Percentiles rank a stretch among this genome's conserved stretches.
These are phyloP conservation scores for Chenopodium berlandieri DNA, from an alignment of 148 eudicot genomes.

Conservation along the genomic window DNA sequence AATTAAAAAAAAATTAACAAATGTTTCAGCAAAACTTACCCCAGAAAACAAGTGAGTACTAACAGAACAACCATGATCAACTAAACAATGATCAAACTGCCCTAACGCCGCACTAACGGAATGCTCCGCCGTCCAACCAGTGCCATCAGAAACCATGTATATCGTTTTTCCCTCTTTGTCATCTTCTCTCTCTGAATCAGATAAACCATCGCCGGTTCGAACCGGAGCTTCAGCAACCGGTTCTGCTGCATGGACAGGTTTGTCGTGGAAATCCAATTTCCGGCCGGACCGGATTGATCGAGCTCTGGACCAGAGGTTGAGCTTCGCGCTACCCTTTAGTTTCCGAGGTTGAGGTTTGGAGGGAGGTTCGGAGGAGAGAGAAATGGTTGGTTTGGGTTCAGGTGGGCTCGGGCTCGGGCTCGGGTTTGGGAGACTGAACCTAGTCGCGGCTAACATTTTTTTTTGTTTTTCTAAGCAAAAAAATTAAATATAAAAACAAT, in stretches of 20 bases:
- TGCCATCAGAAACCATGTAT: slow-evolving; percentile 86
- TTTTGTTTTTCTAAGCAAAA: background rate
- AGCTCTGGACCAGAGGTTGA: slow-evolving; percentile 84
- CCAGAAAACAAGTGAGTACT: slow-evolving; percentile 90
- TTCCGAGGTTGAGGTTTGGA: slow-evolving; percentile 32
- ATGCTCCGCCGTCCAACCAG: slow-evolving; percentile 96
- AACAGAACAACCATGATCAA: slow-evolving; percentile 76
- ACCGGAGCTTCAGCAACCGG: slow-evolving; percentile 1
- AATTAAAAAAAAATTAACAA: no score
- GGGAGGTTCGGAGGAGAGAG: slow-evolving; percentile 16
- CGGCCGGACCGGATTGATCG: slow-evolving; percentile 71
- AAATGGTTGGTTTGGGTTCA: slow-evolving; percentile 9
- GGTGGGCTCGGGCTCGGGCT: slow-evolving; percentile 15
- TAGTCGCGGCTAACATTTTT: slow-evolving; percentile 29
- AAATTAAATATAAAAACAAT: no score
- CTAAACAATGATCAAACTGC: slow-evolving; percentile 87
- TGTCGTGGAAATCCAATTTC: slow-evolving; percentile 43
- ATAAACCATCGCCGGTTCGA: background rate
- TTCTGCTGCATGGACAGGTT: background rate
- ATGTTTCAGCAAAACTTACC: slow-evolving; percentile 31
- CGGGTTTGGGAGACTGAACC: slow-evolving; percentile 25
- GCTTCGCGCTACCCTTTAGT: slow-evolving; percentile 52
- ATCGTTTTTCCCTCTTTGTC: slow-evolving; percentile 49
- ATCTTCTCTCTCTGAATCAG: slow-evolving; percentile 27
- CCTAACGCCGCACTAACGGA: slow-evolving; percentile 84